A percentile compares a stretch with the other conserved stretches of the same genome.
phyloP scores from a whole-genome alignment of 306 rosid genomes.

The Heteromeles arbutifolia region DNA sequence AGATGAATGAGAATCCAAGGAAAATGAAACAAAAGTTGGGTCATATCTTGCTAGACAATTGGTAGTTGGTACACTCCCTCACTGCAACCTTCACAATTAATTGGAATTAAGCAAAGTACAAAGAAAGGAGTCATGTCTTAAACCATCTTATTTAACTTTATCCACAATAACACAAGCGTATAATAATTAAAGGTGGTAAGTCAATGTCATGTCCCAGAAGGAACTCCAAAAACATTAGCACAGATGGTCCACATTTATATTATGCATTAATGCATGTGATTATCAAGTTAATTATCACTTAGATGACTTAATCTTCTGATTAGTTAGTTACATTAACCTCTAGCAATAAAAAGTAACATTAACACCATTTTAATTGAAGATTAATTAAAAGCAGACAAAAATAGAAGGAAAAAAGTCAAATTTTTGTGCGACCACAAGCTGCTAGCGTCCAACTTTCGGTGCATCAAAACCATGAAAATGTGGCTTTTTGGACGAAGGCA shows the following conservation, averaged over 20 bases:
- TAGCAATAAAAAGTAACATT: neutral
- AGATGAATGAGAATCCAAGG: neutral
- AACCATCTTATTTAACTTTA: neutral
- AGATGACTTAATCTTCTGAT: neutral
- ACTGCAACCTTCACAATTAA: neutral
- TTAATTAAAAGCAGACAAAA: neutral
- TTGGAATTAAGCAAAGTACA: neutral
- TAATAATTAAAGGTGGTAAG: neutral
- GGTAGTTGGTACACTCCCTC: neutral
- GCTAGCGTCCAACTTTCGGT: conserved; percentile 6
- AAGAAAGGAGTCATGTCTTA: neutral
- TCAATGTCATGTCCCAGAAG: neutral
- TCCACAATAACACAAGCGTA: neutral
- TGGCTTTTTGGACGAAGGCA: neutral
- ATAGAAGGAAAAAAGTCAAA: conserved; percentile 6
- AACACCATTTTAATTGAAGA: neutral
- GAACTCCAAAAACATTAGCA: neutral
- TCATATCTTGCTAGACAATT: neutral
- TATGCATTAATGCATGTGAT: neutral
- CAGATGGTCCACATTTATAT: neutral
- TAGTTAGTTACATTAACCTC: neutral
- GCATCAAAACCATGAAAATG: conserved; percentile 1
- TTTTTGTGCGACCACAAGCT: conserved; percentile 11
- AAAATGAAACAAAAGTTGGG: neutral
- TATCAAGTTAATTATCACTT: neutral